A percentile compares a stretch with the other conserved stretches of the same genome.
Conservation (phyloP, 331 rosid species). For the Malus hybrid region DNA sequence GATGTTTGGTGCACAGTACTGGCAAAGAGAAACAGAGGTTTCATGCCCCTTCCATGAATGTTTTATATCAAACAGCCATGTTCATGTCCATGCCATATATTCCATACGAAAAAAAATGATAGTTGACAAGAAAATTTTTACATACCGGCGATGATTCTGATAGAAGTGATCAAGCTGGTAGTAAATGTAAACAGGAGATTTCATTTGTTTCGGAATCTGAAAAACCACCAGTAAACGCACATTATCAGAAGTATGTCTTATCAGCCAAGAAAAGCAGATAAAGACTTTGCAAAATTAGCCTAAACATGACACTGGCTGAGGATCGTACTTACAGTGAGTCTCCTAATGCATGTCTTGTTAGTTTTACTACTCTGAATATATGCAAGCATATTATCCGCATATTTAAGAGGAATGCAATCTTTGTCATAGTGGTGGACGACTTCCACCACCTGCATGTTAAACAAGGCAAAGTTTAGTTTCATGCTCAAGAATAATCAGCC, state of each 20-base stretch:
- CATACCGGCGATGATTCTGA: conserved; percentile 89
- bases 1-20: no score
- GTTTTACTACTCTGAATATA: conserved; percentile 40
- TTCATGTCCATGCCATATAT: not conserved
- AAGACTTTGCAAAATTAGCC: not conserved
- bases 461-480: not conserved
- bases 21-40: not conserved
- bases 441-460: conserved; percentile 60
- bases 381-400: conserved; percentile 15
- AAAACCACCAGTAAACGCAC: conserved; percentile 10
- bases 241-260: not conserved
- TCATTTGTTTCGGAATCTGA: conserved; percentile 69
- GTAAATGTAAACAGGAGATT: conserved; percentile 59
- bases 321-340: conserved; percentile 47
- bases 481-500: not conserved
- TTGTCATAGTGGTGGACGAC: conserved; percentile 47
- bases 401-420: conserved; percentile 40
- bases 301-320: not conserved
- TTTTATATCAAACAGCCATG: not conserved
- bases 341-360: conserved; percentile 62
- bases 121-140: not conserved
- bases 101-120: not conserved
- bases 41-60: not conserved
- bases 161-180: conserved; percentile 80
- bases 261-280: not conserved